A percentile compares a stretch with the other conserved stretches of the same genome.
Conservation (phyloP, 2,329 filamentous ascomycete species). For the Fusarium sacchari region DNA sequence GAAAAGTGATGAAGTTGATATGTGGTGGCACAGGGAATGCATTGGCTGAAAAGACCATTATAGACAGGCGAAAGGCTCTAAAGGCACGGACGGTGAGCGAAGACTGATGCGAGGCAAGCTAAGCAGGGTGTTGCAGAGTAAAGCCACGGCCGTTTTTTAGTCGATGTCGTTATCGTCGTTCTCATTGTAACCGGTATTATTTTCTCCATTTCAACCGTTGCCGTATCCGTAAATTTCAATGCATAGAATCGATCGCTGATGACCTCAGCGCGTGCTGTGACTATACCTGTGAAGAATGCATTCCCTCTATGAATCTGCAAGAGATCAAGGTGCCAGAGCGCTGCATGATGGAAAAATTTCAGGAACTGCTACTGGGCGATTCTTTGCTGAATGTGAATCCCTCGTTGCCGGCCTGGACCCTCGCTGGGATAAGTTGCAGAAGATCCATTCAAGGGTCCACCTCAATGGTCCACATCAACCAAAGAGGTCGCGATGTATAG, state of each 20-base stretch:
- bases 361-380: conserved; percentile 38
- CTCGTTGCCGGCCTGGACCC: conserved; percentile 26
- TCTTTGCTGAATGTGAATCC: conserved; percentile 15
- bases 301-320: background rate
- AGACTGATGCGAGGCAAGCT: conserved; percentile 35
- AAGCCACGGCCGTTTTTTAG: conserved; percentile 30
- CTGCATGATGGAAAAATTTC: conserved; percentile 33
- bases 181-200: conserved; percentile 18
- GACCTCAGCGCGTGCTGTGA: conserved; percentile 8
- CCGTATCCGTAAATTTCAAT: conserved; percentile 15
- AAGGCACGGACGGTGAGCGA: conserved; percentile 9
- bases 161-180: conserved; percentile 27
- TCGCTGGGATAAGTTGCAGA: conserved; percentile 38
- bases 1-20: conserved; percentile 14
- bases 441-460: conserved; percentile 32
- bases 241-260: background rate
- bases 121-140: conserved; percentile 12
- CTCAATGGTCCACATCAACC: conserved; percentile 15
- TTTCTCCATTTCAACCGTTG: conserved; percentile 5
- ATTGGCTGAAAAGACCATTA: conserved; percentile 27
- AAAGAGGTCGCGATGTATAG: conserved; percentile 31
- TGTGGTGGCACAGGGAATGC: conserved; percentile 24
- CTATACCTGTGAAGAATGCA: conserved; percentile 3
- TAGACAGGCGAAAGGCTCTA: conserved; percentile 3
- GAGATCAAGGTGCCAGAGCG: conserved; percentile 15